Base-by-base conservation (phyloP, 73 alveolate genomes). In the Vitrella brassicaformis region DNA sequence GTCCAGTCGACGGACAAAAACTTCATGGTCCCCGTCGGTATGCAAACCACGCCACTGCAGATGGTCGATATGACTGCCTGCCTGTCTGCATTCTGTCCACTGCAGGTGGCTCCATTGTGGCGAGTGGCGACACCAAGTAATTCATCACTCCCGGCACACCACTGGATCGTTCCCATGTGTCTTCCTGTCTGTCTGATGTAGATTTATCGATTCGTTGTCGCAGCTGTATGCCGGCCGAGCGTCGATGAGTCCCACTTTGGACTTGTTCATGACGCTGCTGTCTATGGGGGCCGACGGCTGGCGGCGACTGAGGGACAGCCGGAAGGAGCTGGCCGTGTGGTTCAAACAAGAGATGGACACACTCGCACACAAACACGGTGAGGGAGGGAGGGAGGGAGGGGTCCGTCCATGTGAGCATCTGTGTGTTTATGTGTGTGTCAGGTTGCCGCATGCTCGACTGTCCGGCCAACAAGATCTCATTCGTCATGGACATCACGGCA, bases 1-100 rank as follows among this genome's bases (percentile, higher is more conserved):
- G 85, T 95, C 25, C 89, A 94, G 68, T 84, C 95, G 31, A 90
- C 98, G 19, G 99, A 95, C 82, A 95, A 95, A 81, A 95, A 95
- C 81, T 93, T 95, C 78, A 88, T 93, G 97, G 99, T 95, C 0
- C 99, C 99, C 0, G 98, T 95, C 22, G n/a, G n/a, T n/a, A n/a
- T n/a, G n/a, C n/a, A n/a, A n/a, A n/a, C n/a, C n/a, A n/a, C n/a
- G n/a, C n/a, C n/a, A n/a, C n/a, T n/a, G n/a, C n/a, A n/a, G n/a
- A n/a, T n/a, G n/a, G n/a, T n/a, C n/a, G n/a, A n/a, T n/a, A n/a
- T n/a, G n/a, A n/a, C n/a, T n/a, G n/a, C n/a, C n/a, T n/a, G n/a
- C n/a, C n/a, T n/a, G n/a, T n/a, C n/a, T n/a, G n/a, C n/a, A n/a
- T n/a, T n/a, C n/a, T n/a, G n/a, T n/a, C n/a, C n/a, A n/a, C n/a